These are phyloP conservation scores for Candida incommunis DNA, from an alignment of 805 yeast species.

Conservation along the genomic window DNA sequence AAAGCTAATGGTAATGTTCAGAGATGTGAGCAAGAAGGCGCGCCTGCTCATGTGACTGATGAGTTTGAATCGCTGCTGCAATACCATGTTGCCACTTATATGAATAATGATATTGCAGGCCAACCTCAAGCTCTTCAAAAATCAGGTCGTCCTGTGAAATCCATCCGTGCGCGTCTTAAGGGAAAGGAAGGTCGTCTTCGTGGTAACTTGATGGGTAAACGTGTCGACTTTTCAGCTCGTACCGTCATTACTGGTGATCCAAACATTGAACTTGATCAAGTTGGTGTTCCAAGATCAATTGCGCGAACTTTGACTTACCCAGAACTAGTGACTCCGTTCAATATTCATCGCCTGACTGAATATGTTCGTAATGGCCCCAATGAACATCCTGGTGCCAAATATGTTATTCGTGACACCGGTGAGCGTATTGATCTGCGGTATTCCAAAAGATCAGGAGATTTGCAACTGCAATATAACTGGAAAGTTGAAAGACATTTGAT, in stretches of 20 bases:
- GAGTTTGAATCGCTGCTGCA: slow-evolving; percentile 93
- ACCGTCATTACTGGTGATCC: slow-evolving; percentile 99
- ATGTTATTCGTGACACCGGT: slow-evolving; percentile 95
- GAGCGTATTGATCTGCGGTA: slow-evolving; percentile 96
- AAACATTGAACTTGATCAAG: slow-evolving; percentile 91
- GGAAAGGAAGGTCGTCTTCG: slow-evolving; percentile 99
- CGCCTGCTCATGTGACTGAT: slow-evolving; percentile 94
- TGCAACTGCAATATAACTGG: slow-evolving; percentile 97
- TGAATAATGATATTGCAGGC: slow-evolving; percentile 99
- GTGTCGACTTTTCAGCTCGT: slow-evolving; percentile 98
- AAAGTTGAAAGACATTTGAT: slow-evolving; percentile 95
- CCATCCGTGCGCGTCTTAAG: slow-evolving; percentile 97
- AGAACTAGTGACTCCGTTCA: slow-evolving; percentile 94
- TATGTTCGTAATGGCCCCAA: slow-evolving; percentile 95
- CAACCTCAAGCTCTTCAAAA: slow-evolving; percentile 98
- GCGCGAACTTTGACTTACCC: slow-evolving; percentile 95
- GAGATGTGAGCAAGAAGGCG: slow-evolving; percentile 94
- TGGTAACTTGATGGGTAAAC: slow-evolving; percentile 98
- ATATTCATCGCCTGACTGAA: slow-evolving; percentile 85
- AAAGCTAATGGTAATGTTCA: slow-evolving; percentile 97
- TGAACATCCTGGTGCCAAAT: slow-evolving; percentile 99
- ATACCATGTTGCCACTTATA: slow-evolving; percentile 96
- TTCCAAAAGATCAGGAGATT: slow-evolving; percentile 96
- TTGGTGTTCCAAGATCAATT: slow-evolving; percentile 95
- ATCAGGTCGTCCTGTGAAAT: slow-evolving; percentile 96